phyloP scores from a whole-genome alignment of 495 filamentous ascomycete genomes.

The Achaetomiella virescens region DNA sequence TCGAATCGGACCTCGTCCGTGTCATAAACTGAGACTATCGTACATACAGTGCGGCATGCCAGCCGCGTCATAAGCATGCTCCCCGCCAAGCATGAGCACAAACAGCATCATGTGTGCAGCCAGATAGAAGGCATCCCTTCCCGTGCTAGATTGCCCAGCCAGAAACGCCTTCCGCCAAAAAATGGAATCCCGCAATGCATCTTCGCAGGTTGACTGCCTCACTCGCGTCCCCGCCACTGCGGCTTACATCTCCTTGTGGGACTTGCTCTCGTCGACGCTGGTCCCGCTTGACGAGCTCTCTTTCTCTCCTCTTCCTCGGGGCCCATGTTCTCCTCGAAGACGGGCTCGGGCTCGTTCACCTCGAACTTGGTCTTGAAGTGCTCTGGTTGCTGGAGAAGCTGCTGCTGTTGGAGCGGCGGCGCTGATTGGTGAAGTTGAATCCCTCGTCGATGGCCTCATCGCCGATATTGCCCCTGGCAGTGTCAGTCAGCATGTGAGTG shows the following conservation, averaged over 20 bases:
- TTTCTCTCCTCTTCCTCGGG: slow-evolving; percentile 47
- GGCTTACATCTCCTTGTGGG: slow-evolving; percentile 25
- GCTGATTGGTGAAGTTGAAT: slow-evolving; percentile 77
- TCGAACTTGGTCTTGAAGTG: slow-evolving; percentile 88
- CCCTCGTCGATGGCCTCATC: slow-evolving; percentile 74
- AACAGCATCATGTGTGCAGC: slow-evolving; percentile 17
- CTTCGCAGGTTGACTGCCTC: slow-evolving; percentile 20
- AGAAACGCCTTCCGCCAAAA: slow-evolving; percentile 24
- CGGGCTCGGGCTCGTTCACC: slow-evolving; percentile 71
- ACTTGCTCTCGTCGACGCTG: slow-evolving; percentile 36
- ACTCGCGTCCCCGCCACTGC: background rate
- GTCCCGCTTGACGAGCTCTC: slow-evolving; percentile 44
- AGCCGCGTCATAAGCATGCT: slow-evolving; percentile 17
- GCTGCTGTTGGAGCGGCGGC: slow-evolving; percentile 89
- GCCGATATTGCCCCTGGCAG: slow-evolving; percentile 68
- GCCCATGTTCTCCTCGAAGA: slow-evolving; percentile 75
- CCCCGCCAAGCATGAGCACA: slow-evolving; percentile 13
- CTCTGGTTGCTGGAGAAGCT: slow-evolving; percentile 53
- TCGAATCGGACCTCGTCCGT: background rate
- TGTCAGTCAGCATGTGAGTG: background rate
- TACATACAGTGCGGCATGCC: slow-evolving; percentile 20
- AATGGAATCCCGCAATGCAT: slow-evolving; percentile 24
- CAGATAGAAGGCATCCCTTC: slow-evolving; percentile 25
- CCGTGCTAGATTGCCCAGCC: slow-evolving; percentile 14
- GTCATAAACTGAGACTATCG: slow-evolving; percentile 10